A percentile compares a stretch with the other conserved stretches of the same genome.
Conservation (phyloP, 2,329 filamentous ascomycete genomes). For the Pestalotiopsis sp. region DNA sequence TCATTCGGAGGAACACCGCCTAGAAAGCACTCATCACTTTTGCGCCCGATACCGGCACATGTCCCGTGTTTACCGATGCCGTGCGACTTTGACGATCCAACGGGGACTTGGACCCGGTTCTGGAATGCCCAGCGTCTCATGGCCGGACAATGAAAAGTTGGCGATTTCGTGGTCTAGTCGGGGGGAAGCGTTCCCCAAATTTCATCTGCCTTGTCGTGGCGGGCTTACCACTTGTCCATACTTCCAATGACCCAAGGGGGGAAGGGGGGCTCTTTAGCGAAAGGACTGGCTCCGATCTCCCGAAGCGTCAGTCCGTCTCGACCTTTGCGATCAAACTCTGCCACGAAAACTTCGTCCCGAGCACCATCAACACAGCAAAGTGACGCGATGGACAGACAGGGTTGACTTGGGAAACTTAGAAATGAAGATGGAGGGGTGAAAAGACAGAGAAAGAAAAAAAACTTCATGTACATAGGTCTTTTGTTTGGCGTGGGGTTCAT, state of each 20-base stretch:
- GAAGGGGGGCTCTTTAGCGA: background rate
- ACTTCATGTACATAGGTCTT: slow-evolving; percentile 12
- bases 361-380: background rate
- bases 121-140: too few species aligned
- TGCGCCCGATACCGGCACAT: background rate
- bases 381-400: background rate
- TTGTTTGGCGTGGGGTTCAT: slow-evolving; percentile 2
- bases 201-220: background rate
- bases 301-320: background rate
- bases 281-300: background rate
- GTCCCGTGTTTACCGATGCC: background rate
- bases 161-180: too few species aligned
- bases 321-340: background rate
- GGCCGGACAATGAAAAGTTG: background rate
- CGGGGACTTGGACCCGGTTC: background rate
- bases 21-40: background rate
- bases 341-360: background rate
- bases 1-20: slow-evolving; percentile 32
- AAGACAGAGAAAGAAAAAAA: background rate
- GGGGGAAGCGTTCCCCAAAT: too few species aligned
- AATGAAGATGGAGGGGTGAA: background rate
- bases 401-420: background rate
- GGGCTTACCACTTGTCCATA: background rate
- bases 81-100: background rate
- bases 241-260: background rate